Conservation (phyloP, 345 rosid genomes). For the Brassica nigra region DNA sequence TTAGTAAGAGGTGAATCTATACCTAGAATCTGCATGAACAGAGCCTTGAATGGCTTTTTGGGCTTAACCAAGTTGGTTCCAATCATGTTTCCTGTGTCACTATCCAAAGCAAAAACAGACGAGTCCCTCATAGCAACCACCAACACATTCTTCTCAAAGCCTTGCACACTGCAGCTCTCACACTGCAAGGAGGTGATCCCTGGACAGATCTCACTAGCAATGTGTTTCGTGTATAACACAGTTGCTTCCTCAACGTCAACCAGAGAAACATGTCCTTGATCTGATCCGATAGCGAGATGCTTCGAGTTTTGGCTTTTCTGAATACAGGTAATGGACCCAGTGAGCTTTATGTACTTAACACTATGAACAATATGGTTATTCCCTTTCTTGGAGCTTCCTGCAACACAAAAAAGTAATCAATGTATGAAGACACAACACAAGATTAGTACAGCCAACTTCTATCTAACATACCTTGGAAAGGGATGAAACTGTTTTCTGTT, state of each 20-base stretch:
- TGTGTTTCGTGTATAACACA: constrained; percentile 55
- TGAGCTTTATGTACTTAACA: constrained; percentile 65
- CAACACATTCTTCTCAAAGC: constrained; percentile 76
- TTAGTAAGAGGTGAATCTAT: constrained; percentile 29
- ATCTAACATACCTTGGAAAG: constrained; percentile 60
- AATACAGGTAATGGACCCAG: constrained; percentile 66
- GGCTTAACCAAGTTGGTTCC: constrained; percentile 66
- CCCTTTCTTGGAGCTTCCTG: constrained; percentile 76
- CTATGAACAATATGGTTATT: constrained; percentile 62
- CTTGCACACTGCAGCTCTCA: constrained; percentile 66
- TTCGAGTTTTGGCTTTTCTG: constrained; percentile 52
- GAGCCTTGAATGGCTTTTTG: constrained; percentile 80
- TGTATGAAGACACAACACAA: background rate
- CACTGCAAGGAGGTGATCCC: constrained; percentile 69
- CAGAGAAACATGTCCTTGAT: constrained; percentile 82
- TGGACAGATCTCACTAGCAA: constrained; percentile 65
- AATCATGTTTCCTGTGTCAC: constrained; percentile 66
- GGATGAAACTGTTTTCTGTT: constrained; percentile 59
- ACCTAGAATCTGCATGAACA: constrained; percentile 76
- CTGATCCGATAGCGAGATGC: constrained; percentile 77
- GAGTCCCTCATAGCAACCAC: constrained; percentile 83
- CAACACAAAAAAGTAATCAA: background rate
- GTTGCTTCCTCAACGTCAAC: constrained; percentile 62
- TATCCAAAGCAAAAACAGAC: constrained; percentile 70
- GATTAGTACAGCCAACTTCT: background rate